Base-by-base conservation (phyloP, 2,329 filamentous ascomycete genomes). In the Colletotrichum karsti region DNA sequence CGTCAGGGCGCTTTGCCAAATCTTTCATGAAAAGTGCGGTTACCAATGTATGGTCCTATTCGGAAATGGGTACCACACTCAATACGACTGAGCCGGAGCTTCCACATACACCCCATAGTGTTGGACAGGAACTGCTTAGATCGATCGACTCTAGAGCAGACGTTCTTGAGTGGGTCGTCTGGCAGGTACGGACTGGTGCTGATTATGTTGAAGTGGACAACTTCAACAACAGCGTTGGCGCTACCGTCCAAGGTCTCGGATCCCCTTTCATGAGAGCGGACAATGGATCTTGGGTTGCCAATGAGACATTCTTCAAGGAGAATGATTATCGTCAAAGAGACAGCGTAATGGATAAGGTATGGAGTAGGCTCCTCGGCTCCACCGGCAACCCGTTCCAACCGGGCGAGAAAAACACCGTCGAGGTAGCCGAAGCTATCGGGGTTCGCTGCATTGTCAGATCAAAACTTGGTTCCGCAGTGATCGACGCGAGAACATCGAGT, bases 131-230 rank as follows among this genome's bases (percentile, higher is more conserved):
- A 3, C 2, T 10, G 1, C 41, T 42, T 6, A 3, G 3, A 4
- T 42, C 41, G 2, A 54, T 13, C 20, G 3, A 8, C 5, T 9
- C 15, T 1, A 18, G 18, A 20, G 12, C 5, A 7, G 22, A 46
- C 2, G 12, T 70, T 4, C 24, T 70, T 2, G 69, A 70, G 35
- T 65, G 57, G 44, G 69, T 57, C 8, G 18, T 58, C 8, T 70
- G 69, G 69, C 65, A 70, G 51, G 26, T 42, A 7, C 57, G 35
- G 1, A 26, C 20, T 8, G 20, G 9, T 3, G 30, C 48, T 18
- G 26, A 7, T 28, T 63, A 64, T 33, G 33, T 26, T 12, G 50
- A 59, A 22, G 6, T 9, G 4, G 7, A 26, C 10, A 39, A 22
- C 28, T 68, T 66, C 53, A 63, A 63, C 44, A 46, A 1, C n/a